Evolutionary conservation across 208 protist genomes (phyloP), one percentile per base, ranked within the genome.

Genomic region (Trypanosomatidae sp.): DNA sequence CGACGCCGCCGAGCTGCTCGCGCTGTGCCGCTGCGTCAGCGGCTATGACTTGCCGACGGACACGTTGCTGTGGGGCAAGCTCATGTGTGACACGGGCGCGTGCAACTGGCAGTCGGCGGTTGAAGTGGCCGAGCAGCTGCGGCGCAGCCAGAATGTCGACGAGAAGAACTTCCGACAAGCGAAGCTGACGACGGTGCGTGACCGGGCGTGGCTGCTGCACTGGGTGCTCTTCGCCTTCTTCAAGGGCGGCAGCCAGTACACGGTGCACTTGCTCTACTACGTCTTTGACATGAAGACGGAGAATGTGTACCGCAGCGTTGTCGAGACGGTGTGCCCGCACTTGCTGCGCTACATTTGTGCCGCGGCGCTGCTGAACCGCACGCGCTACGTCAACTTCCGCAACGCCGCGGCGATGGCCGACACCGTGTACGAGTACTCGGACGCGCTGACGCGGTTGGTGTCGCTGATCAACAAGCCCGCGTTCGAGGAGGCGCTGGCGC

Each of bases 141-240:
- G 75, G 40, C 62, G 63, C 13, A 52, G 75, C 40, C 76, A 86
- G 56, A 88, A 77, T 48, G 60, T 53, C 23, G 71, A 62, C 53
- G 76, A 85, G 44, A 71, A 82, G 21, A 69, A 84, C 32, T 81
- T 81, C 37, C 67, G 76, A 21, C 51, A 52, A 6, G 59, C 63
- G 5, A 77, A 70, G 50, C 61, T 51, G 26, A 85, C 69, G 18
- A 90, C 78, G 21, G 66, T 77, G 25, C 73, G 71, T 2, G 61
- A 68, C 30, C 85, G 87, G 25, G 79, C 70, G 42, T 92, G 80
- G 81, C 61, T 95, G 41, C 64, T 95, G 48, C 87, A 95, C 61
- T 91, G 83, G 83, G 71, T 85, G 13, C 74, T 95, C 38, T 95
- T 95, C 54, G 70, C 85, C n/a, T 92, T 88, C 61, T 95, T 95